phyloP scores from a whole-genome alignment of 768 basidiomycete genomes.

The Neoboletus subvelutipes region DNA sequence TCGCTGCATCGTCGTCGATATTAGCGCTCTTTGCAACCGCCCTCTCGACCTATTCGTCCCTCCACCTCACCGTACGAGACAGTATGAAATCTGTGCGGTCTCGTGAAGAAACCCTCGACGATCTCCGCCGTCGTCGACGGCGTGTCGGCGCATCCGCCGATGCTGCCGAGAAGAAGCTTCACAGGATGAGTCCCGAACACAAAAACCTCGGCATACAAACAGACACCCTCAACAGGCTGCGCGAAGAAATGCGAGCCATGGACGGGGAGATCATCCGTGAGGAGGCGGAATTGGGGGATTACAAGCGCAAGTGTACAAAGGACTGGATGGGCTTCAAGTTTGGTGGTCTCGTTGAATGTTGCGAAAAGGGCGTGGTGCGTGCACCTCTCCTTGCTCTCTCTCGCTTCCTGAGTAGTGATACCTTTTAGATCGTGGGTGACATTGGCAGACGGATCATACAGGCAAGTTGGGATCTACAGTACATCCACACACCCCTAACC shows the following conservation, averaged over 20 bases:
- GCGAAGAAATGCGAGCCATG: constrained; percentile 73
- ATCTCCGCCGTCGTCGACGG: constrained; percentile 68
- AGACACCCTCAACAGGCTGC: constrained; percentile 64
- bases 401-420: not conserved
- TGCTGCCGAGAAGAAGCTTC: constrained; percentile 81
- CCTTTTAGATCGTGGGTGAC: constrained; percentile 46
- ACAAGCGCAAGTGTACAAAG: constrained; percentile 70
- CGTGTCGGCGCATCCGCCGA: constrained; percentile 71
- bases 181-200: constrained; percentile 87
- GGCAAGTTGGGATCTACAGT: constrained; percentile 19
- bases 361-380: constrained; percentile 71
- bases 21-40: constrained; percentile 67
- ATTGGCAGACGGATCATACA: constrained; percentile 49
- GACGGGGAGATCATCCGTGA: constrained; percentile 84
- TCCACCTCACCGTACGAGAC: constrained; percentile 59
- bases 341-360: constrained; percentile 79
- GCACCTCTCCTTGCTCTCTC: not conserved
- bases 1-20: constrained; percentile 67
- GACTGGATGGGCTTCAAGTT: constrained; percentile 83
- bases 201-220: constrained; percentile 78
- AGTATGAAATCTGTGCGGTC: constrained; percentile 83
- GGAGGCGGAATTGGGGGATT: constrained; percentile 78
- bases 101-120: constrained; percentile 80
- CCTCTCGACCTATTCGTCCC: constrained; percentile 64
- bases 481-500: constrained; percentile 1